Evolutionary conservation across 2,329 filamentous ascomycete genomes (phyloP), one percentile per base, ranked within the genome.

Genomic region (Pleurostoma richardsiae): DNA sequence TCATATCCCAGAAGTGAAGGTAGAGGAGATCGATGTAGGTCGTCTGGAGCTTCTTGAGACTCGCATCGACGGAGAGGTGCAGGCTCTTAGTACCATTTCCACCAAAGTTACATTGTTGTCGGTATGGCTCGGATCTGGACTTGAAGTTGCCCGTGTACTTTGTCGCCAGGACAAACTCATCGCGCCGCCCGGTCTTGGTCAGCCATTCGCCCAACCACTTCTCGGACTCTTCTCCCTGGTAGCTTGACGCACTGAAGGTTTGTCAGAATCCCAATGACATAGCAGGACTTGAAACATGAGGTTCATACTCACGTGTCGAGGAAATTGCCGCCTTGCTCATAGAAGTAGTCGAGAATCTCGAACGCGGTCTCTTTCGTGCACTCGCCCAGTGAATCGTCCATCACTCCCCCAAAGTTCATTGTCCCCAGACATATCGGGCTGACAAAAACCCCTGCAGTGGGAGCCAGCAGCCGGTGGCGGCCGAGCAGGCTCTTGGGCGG

Each of bases 21-120:
- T 62, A 62, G 4, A 63, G 27, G 26, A 62, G 42, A 42, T 67
- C 64, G 30, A 67, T 59, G 6, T 62, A 67, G 39, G 58, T 56
- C 0, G 64, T 67, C 46, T 53, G 53, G 27, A 75, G 56, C 49
- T 74, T 74, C 43, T 55, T 59, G 11, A 75, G 54, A n/a, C 33
- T 36, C 33, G 33, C 33, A 8, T 36, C 33, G 33, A 36, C n/a
- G 33, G 33, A 36, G n/a, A 8, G 33, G 33, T 36, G 33, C 8
- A 36, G 33, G 33, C 33, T 36, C n/a, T 36, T 36, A 8, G 33
- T n/a, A 8, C 8, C 8, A 36, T 36, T 36, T 8, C 33, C 33
- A 36, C 8, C 33, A 36, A 36, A 36, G n/a, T 36, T 36, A 36
- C 2, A 36, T 36, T 36, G 33, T 8, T 8, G 8, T 36, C n/a